Base-by-base conservation (phyloP, 192 early-diverging fungal genomes). In the Obelidium mucronatum region DNA sequence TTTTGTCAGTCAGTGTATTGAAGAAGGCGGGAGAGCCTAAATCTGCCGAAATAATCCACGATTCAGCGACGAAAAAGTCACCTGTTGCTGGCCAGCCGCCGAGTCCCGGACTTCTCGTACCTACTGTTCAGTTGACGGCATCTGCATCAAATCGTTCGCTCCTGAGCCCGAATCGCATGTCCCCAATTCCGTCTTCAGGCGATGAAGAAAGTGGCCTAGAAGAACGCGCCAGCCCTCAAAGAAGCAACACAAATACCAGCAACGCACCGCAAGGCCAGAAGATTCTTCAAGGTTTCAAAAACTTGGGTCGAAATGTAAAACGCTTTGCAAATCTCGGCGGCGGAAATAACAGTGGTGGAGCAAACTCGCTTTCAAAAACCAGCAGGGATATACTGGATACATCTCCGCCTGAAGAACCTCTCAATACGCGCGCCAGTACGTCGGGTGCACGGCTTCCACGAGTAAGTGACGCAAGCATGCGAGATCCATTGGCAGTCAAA, bases 301-400 rank as follows among this genome's bases (percentile, higher is more conserved):
- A 69, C 40, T 52, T 69, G 44, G 67, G 67, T 13, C 44, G 24
- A n/a, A 69, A 69, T 30, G 67, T 69, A 1, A 69, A 69, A 52
- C 39, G 39, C 8, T 40, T 69, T 44, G 63, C 63, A 1, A 13
- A 24, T 2, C n/a, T 65, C 15, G 37, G 31, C 19, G 63, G n/a
- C n/a, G n/a, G n/a, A n/a, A n/a, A n/a, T n/a, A n/a, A n/a, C n/a
- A n/a, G n/a, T n/a, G n/a, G n/a, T n/a, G n/a, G n/a, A n/a, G n/a
- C n/a, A n/a, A n/a, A n/a, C n/a, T n/a, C n/a, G n/a, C n/a, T n/a
- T n/a, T n/a, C n/a, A n/a, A n/a, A n/a, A n/a, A n/a, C n/a, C n/a
- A n/a, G n/a, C n/a, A n/a, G n/a, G n/a, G n/a, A n/a, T n/a, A n/a
- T n/a, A n/a, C n/a, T n/a, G n/a, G n/a, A n/a, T n/a, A n/a, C n/a